Evolutionary conservation across 345 rosid genomes (phyloP).

Genomic region (Clausena lansium): DNA sequence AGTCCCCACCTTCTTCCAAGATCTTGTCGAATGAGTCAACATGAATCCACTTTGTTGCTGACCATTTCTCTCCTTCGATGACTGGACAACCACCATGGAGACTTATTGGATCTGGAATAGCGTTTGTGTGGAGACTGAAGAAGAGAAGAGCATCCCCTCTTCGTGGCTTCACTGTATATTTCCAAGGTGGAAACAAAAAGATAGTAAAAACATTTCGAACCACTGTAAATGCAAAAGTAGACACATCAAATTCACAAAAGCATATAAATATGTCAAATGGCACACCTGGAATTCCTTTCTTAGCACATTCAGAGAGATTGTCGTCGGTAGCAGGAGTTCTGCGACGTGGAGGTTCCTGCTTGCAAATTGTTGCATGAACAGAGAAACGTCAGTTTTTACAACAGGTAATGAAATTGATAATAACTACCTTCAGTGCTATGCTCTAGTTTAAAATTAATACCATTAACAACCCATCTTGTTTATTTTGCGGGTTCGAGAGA

Average conservation of each 20-base stretch:
- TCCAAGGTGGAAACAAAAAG: constrained; percentile 7
- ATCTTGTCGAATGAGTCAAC: constrained; percentile 81
- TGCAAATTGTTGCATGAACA: constrained; percentile 14
- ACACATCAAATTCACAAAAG: neutral
- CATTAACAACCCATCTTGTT: neutral
- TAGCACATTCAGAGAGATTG: constrained; percentile 87
- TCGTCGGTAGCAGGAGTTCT: constrained; percentile 46
- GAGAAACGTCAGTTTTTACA: neutral
- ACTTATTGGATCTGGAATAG: constrained; percentile 71
- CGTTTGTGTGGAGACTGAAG: constrained; percentile 77
- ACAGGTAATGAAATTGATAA: neutral
- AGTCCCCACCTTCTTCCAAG: constrained; percentile 53
- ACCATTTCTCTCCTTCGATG: constrained; percentile 98
- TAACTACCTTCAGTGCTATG: neutral
- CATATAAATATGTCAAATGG: neutral
- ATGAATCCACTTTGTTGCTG: constrained; percentile 98
- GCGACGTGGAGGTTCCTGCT: constrained; percentile 67
- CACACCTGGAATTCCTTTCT: constrained; percentile 88
- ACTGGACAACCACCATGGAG: constrained; percentile 96
- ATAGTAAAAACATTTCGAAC: constrained; percentile 1
- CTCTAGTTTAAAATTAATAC: neutral
- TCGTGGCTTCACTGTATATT: constrained; percentile 66
- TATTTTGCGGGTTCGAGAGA: neutral
- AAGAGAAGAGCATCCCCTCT: constrained; percentile 90
- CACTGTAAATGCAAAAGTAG: neutral